Evolutionary conservation across 768 basidiomycete genomes (phyloP).

Genomic region (Boletellus ananiceps): DNA sequence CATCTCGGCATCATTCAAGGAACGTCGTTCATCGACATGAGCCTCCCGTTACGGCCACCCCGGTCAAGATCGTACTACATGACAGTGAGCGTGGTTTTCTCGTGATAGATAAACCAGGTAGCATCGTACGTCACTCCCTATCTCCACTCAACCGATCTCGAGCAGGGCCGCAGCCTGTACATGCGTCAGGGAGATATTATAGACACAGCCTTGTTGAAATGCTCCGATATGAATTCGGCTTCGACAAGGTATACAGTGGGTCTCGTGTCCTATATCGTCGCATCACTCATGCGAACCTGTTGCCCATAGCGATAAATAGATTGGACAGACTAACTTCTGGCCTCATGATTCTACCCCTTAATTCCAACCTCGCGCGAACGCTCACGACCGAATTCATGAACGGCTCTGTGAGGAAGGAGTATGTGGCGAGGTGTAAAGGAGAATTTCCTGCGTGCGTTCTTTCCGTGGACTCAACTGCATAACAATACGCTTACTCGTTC

Average conservation of each 20-base stretch:
- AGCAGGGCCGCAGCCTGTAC: slow-evolving; percentile 62
- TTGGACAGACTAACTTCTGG: slow-evolving; percentile 93
- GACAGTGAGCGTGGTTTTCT: slow-evolving; percentile 80
- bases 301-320: slow-evolving; percentile 76
- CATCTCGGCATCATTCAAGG: slow-evolving; percentile 35
- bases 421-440: slow-evolving; percentile 83
- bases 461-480: not conserved
- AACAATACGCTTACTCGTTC: not conserved
- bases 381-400: slow-evolving; percentile 79
- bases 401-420: slow-evolving; percentile 85
- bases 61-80: slow-evolving; percentile 72
- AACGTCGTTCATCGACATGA: slow-evolving; percentile 97
- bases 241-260: slow-evolving; percentile 79
- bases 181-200: slow-evolving; percentile 87
- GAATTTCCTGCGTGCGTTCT: slow-evolving; percentile 77
- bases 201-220: slow-evolving; percentile 87
- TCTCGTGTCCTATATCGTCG: slow-evolving; percentile 14
- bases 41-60: slow-evolving; percentile 84
- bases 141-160: not conserved
- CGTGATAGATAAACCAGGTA: slow-evolving; percentile 94
- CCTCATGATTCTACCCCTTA: slow-evolving; percentile 87
- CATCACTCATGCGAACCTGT: not conserved
- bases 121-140: slow-evolving; percentile 65
- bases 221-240: slow-evolving; percentile 77
- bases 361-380: slow-evolving; percentile 57